These are phyloP conservation scores for Dactylellina haptotyla DNA, from an alignment of 2,329 filamentous ascomycete species.

Conservation along the genomic window DNA sequence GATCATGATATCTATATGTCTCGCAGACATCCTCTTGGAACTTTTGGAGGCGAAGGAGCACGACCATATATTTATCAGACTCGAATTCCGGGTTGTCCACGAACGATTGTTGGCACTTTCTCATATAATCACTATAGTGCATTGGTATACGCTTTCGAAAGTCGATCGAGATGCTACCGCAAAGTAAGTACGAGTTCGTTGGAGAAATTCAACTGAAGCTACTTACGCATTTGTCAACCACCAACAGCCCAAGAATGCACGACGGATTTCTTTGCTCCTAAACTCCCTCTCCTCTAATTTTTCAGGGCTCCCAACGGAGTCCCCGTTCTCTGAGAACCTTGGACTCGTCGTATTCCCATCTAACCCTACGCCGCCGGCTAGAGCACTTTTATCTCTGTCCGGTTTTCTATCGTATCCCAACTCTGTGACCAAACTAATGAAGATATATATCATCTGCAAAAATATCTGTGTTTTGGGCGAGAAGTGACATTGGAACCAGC, in stretches of 20 bases:
- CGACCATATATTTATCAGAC: conserved; percentile 57
- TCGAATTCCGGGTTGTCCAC: conserved; percentile 50
- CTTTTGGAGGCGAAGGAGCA: conserved; percentile 56
- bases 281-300: conserved; percentile 27
- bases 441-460: conserved; percentile 60
- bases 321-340: conserved; percentile 16
- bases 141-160: conserved; percentile 58
- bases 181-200: conserved; percentile 56
- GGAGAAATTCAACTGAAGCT: too few species aligned
- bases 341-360: conserved; percentile 29
- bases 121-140: conserved; percentile 56
- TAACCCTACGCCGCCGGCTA: neutral
- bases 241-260: conserved; percentile 58
- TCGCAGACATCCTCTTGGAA: conserved; percentile 58
- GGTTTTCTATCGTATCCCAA: conserved; percentile 57
- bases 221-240: too few species aligned
- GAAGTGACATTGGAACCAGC: conserved; percentile 65
- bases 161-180: conserved; percentile 55
- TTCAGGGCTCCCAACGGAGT: conserved; percentile 12
- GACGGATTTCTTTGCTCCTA: conserved; percentile 56
- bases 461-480: conserved; percentile 58
- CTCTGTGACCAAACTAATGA: conserved; percentile 59
- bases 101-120: conserved; percentile 56
- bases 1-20: conserved; percentile 57
- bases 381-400: conserved; percentile 38